phyloP scores from a whole-genome alignment of 208 protist genomes.

The Crithidia sp. region DNA sequence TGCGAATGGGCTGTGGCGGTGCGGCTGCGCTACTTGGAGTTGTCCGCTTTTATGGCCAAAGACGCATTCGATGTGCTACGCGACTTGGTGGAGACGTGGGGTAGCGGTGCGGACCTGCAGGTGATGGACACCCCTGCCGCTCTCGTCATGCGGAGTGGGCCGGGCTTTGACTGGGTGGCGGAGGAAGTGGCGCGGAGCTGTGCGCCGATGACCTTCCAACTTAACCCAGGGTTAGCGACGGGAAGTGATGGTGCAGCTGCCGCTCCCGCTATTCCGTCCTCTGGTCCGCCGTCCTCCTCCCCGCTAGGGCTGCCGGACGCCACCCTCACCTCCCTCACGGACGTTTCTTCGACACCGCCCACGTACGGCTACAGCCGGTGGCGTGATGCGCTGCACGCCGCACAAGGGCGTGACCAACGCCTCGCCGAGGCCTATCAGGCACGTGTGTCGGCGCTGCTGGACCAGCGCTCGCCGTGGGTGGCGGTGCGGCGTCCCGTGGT shows the following conservation, averaged over 20 bases:
- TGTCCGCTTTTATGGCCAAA: constrained; percentile 56
- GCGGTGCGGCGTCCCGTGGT: neutral
- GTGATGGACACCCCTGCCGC: constrained; percentile 46
- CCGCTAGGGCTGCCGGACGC: neutral
- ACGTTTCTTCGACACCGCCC: constrained; percentile 5
- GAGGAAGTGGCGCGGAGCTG: constrained; percentile 45
- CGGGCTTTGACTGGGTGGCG: constrained; percentile 45
- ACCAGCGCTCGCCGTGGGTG: constrained; percentile 19
- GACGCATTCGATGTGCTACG: constrained; percentile 53
- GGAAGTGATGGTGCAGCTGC: neutral
- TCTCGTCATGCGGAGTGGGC: constrained; percentile 61
- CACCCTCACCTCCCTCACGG: neutral
- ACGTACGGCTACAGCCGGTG: constrained; percentile 27
- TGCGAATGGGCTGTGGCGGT: constrained; percentile 37
- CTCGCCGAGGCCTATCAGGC: constrained; percentile 21
- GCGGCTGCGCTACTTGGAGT: constrained; percentile 46
- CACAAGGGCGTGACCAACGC: constrained; percentile 22
- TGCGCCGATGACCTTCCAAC: constrained; percentile 43
- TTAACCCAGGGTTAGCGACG: constrained; percentile 26
- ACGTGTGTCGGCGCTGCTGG: constrained; percentile 16
- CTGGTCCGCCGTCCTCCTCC: neutral
- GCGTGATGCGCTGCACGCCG: constrained; percentile 25
- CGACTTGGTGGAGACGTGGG: constrained; percentile 38
- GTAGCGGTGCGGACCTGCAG: constrained; percentile 35
- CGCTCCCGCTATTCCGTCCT: too few relatives aligned